phyloP scores from a whole-genome alignment of 192 early-diverging fungal genomes.

The Paraglomus brasilianum region DNA sequence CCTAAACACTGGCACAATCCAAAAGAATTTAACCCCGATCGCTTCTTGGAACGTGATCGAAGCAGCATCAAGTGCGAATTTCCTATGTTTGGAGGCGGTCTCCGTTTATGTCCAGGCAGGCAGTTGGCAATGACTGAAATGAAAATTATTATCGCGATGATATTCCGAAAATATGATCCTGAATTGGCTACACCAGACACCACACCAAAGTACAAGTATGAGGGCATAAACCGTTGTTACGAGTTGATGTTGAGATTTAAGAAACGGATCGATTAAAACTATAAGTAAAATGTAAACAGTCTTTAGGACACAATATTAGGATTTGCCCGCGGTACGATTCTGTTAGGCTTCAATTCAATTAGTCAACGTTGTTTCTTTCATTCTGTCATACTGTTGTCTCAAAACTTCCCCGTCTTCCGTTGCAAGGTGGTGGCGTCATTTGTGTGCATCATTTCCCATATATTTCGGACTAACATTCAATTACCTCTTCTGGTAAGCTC shows the following conservation, averaged over 20 bases:
- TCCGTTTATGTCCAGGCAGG: not conserved
- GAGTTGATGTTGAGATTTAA: conserved; percentile 11
- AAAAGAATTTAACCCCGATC: not conserved
- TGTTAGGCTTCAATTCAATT: too few species aligned
- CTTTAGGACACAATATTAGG: too few species aligned
- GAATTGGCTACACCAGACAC: not conserved
- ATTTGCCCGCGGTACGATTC: too few species aligned
- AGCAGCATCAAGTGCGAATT: not conserved
- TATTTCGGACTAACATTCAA: too few species aligned
- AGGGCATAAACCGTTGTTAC: not conserved
- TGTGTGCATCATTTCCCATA: too few species aligned
- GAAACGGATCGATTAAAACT: too few species aligned
- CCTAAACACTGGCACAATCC: not conserved
- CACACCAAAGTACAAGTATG: not conserved
- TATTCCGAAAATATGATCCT: conserved; percentile 19
- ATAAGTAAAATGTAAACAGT: too few species aligned
- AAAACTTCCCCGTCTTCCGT: too few species aligned
- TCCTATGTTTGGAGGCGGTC: conserved; percentile 6
- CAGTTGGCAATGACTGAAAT: conserved; percentile 13
- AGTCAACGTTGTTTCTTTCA: too few species aligned
- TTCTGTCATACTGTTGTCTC: too few species aligned
- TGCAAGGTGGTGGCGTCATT: too few species aligned
- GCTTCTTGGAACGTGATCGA: not conserved
- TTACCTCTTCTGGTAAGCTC: too few species aligned
- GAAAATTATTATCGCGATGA: not conserved